A percentile compares a stretch with the other conserved stretches of the same genome.
Conservation (phyloP, 2,329 filamentous ascomycete genomes). For the Escovopsis weberi region DNA sequence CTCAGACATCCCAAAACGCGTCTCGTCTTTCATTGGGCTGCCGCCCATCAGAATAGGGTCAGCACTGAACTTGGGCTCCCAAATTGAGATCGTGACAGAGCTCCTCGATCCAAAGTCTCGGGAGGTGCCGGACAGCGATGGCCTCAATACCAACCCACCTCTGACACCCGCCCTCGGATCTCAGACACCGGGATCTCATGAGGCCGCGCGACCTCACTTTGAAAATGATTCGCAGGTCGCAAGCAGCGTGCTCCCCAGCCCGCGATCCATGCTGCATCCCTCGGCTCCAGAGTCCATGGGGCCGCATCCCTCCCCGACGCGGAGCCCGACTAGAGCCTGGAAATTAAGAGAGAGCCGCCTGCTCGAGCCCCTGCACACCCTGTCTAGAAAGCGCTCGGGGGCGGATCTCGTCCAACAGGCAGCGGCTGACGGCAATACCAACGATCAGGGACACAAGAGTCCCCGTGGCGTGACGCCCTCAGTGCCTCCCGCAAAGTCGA, state of each 20-base stretch:
- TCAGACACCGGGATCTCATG: no score
- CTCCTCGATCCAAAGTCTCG: conserved; percentile 14
- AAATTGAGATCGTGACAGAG: conserved; percentile 19
- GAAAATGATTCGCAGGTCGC: not conserved
- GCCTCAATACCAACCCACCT: no score
- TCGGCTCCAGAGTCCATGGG: not conserved
- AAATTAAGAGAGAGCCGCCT: conserved; percentile 41
- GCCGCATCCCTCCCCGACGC: no score
- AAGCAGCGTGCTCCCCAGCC: not conserved
- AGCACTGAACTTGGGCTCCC: conserved; percentile 32
- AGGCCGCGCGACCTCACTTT: no score
- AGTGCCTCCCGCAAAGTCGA: conserved; percentile 5
- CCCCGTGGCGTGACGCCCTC: conserved; percentile 6
- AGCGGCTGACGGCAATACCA: conserved; percentile 29
- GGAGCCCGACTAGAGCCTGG: conserved; percentile 23
- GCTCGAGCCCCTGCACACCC: conserved; percentile 30
- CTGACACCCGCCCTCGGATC: not conserved
- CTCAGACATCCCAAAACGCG: conserved; percentile 22
- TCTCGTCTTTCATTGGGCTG: conserved; percentile 40
- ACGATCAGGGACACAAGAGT: conserved; percentile 30
- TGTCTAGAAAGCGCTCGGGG: conserved; percentile 19
- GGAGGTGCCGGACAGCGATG: no score
- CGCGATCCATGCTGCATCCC: no score
- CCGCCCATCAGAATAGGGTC: conserved; percentile 45
- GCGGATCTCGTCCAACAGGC: conserved; percentile 17